Base-by-base conservation (phyloP, 2,329 filamentous ascomycete species). In the Hypocreales sp. region DNA sequence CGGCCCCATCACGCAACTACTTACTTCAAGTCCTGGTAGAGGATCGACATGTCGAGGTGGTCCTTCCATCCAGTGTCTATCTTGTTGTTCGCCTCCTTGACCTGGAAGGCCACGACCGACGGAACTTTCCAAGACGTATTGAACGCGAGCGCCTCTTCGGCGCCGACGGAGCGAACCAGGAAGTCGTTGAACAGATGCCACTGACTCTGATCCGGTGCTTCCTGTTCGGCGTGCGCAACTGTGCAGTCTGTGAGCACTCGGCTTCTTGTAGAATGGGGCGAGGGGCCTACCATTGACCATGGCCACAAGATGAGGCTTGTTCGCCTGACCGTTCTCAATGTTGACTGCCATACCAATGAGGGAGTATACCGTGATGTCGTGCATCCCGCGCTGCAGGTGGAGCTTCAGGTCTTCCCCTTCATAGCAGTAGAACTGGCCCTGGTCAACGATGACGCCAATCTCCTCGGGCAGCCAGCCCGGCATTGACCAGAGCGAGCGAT, bases 131-230 rank as follows among this genome's bases (percentile, higher is more conserved):
- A 98, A 12, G 74, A 67, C 4, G 83, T 72, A 35, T 87, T 86
- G 51, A 95, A 98, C 15, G 78, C 74, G 12, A 95, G 60, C 1
- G 87, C 92, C 47, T 98, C 87, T 34, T 84, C 76, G 16, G 71
- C 67, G 18, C 76, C 71, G 11, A 93, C 71, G 8, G 78, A 74
- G 9, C 80, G 72, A 14, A 98, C 92, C 20, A 93, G 56, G 44
- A 98, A 98, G 53, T 98, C 90, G 41, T 98, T 98, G 58, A 98
- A 94, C 1, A 98, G 56, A 52, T 95, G 83, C 92, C 92, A 98
- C 40, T 78, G 76, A 42, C 71, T 77, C 36, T 72, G 65, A 4
- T 58, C 59, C 1, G 71, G 64, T 1, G 66, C 48, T 22, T 67
- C 60, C 0, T 64, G 59, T 29, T 72, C 70, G 0, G 79, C 72